Conservation (phyloP, 805 yeast species). For the Metschnikowia hibisci region DNA sequence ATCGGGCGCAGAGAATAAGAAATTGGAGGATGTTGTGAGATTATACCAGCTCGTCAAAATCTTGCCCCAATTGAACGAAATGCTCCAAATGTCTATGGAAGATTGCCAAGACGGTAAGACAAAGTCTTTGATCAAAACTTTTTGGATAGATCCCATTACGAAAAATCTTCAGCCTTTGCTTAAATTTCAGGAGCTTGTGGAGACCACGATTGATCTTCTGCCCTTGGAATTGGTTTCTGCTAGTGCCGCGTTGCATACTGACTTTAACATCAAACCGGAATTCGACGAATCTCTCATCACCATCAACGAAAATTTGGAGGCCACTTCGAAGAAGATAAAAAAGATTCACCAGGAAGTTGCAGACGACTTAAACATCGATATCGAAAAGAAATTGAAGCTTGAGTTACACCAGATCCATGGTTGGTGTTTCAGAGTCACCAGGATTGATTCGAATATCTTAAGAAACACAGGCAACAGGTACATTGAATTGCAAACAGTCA, state of each 20-base stretch:
- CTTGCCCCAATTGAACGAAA: slow-evolving; percentile 63
- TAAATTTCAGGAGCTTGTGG: slow-evolving; percentile 81
- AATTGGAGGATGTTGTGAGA: slow-evolving; percentile 84
- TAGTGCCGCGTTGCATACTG: slow-evolving; percentile 45
- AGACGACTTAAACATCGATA: slow-evolving; percentile 73
- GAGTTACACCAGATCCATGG: slow-evolving; percentile 88
- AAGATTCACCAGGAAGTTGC: slow-evolving; percentile 61
- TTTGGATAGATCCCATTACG: slow-evolving; percentile 59
- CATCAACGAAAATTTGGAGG: slow-evolving; percentile 56
- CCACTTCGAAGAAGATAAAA: slow-evolving; percentile 51
- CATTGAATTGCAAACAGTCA: slow-evolving; percentile 82
- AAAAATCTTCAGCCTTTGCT: slow-evolving; percentile 48
- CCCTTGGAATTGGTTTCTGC: slow-evolving; percentile 59
- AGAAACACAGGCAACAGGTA: slow-evolving; percentile 57
- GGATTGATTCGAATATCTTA: slow-evolving; percentile 80
- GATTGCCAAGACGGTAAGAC: slow-evolving; percentile 27
- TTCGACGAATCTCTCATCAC: slow-evolving; percentile 73
- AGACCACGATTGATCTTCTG: slow-evolving; percentile 84
- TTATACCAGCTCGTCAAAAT: slow-evolving; percentile 74
- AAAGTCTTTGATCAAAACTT: slow-evolving; percentile 37
- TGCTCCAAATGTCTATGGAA: slow-evolving; percentile 43
- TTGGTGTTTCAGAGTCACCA: slow-evolving; percentile 90
- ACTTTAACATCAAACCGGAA: slow-evolving; percentile 82
- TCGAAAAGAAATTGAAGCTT: slow-evolving; percentile 82
- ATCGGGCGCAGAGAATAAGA: slow-evolving; percentile 44